These are phyloP conservation scores for Sabuloglossum arenarium DNA, from an alignment of 495 filamentous ascomycete species.

Conservation along the genomic window DNA sequence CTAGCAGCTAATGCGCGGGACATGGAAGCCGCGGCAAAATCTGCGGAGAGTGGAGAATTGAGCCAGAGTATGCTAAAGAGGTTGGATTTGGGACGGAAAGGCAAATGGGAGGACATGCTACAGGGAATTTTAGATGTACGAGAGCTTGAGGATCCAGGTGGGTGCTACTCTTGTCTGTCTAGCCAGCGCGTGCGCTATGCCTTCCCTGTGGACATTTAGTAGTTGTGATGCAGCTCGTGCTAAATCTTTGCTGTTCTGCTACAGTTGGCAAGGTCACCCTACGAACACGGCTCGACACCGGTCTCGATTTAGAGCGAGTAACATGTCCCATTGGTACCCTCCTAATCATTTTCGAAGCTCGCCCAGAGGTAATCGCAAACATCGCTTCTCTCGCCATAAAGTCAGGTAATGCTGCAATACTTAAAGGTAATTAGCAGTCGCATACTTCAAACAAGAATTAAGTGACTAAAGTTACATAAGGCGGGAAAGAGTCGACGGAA, in stretches of 20 bases:
- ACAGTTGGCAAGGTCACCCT: conserved; percentile 70
- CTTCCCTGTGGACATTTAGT: background rate
- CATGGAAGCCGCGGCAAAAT: conserved; percentile 46
- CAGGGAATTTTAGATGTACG: conserved; percentile 84
- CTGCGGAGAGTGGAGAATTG: conserved; percentile 50
- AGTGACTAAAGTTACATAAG: conserved; percentile 15
- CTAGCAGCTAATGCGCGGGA: conserved; percentile 72
- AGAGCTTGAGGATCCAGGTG: conserved; percentile 72
- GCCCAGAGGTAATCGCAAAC: conserved; percentile 96
- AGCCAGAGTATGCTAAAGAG: conserved; percentile 79
- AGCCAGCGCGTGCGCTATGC: background rate
- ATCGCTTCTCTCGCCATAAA: conserved; percentile 95
- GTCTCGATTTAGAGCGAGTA: conserved; percentile 61
- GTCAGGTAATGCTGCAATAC: conserved; percentile 88
- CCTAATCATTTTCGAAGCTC: conserved; percentile 92
- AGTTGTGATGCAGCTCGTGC: background rate
- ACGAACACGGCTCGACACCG: conserved; percentile 75
- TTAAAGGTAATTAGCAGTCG: conserved; percentile 45
- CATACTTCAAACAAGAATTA: background rate
- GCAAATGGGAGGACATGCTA: conserved; percentile 96
- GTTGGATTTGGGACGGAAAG: conserved; percentile 61
- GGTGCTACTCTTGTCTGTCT: conserved; percentile 11
- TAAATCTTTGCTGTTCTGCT: background rate
- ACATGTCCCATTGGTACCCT: conserved; percentile 91
- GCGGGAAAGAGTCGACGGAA: conserved; percentile 86